A percentile compares a stretch with the other conserved stretches of the same genome.
phyloP scores from a whole-genome alignment of 2,329 filamentous ascomycete species.

The Periconia digitata region DNA sequence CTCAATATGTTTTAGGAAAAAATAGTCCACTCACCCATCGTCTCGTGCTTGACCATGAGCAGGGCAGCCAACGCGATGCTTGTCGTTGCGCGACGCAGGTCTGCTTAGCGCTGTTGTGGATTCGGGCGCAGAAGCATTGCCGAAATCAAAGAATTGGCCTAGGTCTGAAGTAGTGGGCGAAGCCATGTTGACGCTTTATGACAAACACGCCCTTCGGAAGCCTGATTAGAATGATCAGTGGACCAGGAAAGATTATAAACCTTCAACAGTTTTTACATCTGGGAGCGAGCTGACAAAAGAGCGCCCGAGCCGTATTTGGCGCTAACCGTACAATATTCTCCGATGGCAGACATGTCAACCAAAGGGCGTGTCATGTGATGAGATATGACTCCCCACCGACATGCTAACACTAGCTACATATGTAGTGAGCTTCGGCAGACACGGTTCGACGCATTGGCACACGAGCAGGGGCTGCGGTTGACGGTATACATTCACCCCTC shows the following conservation, averaged over 20 bases:
- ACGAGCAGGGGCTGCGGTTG: no score
- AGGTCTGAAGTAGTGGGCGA: slow-evolving; percentile 34
- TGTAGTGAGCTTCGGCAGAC: no score
- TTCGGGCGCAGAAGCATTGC: slow-evolving; percentile 36
- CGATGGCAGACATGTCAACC: neutral
- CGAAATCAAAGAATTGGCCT: slow-evolving; percentile 43
- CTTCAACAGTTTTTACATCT: neutral
- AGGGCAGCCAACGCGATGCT: slow-evolving; percentile 16
- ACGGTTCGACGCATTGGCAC: no score
- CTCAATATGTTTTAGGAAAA: no score
- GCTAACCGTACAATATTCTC: neutral
- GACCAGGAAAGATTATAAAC: neutral
- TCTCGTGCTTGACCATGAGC: slow-evolving; percentile 20
- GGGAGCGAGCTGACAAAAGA: neutral
- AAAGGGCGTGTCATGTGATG: neutral
- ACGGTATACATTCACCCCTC: no score
- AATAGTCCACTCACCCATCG: slow-evolving; percentile 27
- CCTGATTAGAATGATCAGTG: neutral
- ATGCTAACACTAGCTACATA: neutral
- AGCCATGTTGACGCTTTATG: slow-evolving; percentile 24
- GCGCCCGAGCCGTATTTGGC: neutral
- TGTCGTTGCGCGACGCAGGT: slow-evolving; percentile 6
- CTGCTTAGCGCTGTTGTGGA: slow-evolving; percentile 18
- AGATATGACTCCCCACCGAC: neutral
- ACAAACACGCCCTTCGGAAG: slow-evolving; percentile 2